Conservation (phyloP, 1,139 yeast genomes). For the Candida smagusa region DNA sequence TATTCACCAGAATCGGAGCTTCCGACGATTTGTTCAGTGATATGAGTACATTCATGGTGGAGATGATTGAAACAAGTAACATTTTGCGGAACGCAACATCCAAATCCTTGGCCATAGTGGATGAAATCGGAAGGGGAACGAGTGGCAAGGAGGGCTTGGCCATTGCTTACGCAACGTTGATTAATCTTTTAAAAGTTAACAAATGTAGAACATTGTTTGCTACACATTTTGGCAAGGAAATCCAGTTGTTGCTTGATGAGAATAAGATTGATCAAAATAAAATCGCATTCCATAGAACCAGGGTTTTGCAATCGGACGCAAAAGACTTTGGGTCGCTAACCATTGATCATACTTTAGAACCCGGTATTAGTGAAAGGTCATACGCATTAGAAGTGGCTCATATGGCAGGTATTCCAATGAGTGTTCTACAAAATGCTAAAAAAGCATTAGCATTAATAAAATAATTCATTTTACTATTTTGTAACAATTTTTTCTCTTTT, state of each 20-base stretch:
- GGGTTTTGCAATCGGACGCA: constrained; percentile 22
- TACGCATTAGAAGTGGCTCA: constrained; percentile 85
- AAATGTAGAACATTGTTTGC: constrained; percentile 83
- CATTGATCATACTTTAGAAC: constrained; percentile 62
- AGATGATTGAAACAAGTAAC: constrained; percentile 90
- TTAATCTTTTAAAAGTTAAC: constrained; percentile 52
- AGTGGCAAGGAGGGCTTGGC: constrained; percentile 87
- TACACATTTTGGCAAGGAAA: constrained; percentile 83
- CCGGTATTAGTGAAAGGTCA: constrained; percentile 74
- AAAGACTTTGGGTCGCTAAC: constrained; percentile 22
- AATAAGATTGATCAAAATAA: constrained; percentile 26
- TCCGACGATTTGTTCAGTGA: constrained; percentile 87
- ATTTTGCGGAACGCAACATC: constrained; percentile 75
- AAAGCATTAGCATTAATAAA: constrained; percentile 26
- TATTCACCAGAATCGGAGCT: constrained; percentile 87
- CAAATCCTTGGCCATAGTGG: constrained; percentile 79
- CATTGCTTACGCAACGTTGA: constrained; percentile 78
- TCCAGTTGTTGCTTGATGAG: constrained; percentile 32
- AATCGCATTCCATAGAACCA: constrained; percentile 52
- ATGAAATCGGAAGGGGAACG: constrained; percentile 97
- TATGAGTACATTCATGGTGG: constrained; percentile 94
- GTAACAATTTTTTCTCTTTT: not conserved
- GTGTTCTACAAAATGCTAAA: constrained; percentile 53
- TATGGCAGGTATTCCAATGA: constrained; percentile 76
- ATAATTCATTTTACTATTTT: not conserved